These are phyloP conservation scores for Trichophaea hybrida DNA, from an alignment of 2,329 filamentous ascomycete species.

Conservation along the genomic window DNA sequence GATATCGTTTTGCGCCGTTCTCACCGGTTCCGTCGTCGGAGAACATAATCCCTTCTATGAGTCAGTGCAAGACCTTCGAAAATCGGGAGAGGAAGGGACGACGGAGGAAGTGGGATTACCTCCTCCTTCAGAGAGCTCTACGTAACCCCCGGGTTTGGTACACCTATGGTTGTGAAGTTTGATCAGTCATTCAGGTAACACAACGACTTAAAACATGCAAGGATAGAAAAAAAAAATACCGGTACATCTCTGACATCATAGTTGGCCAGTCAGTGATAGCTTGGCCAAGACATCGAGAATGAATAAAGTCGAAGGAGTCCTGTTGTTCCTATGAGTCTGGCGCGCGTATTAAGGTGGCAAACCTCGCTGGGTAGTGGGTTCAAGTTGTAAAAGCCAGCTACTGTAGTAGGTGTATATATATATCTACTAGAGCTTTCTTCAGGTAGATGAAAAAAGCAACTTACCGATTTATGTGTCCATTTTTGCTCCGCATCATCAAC, in stretches of 20 bases:
- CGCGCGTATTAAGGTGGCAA: not conserved
- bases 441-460: not conserved
- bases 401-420: too few species aligned
- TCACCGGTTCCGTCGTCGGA: not conserved
- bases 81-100: too few species aligned
- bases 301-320: constrained; percentile 17
- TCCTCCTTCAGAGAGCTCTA: not conserved
- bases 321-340: not conserved
- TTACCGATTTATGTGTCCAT: constrained; percentile 13
- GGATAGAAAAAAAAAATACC: not conserved
- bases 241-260: not conserved
- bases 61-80: not conserved
- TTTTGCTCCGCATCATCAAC: constrained; percentile 21
- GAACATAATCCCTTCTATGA: not conserved
- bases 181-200: not conserved
- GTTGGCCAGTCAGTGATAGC: not conserved
- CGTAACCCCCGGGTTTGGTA: not conserved
- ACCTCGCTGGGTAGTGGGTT: not conserved
- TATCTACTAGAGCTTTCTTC: too few species aligned
- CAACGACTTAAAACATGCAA: not conserved
- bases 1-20: not conserved
- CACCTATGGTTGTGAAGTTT: not conserved
- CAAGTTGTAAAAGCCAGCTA: too few species aligned
- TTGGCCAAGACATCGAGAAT: not conserved
- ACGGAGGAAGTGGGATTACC: not conserved